Evolutionary conservation across 176 grass and related monocot species (phyloP).

Genomic region (Oryza glaberrima): DNA sequence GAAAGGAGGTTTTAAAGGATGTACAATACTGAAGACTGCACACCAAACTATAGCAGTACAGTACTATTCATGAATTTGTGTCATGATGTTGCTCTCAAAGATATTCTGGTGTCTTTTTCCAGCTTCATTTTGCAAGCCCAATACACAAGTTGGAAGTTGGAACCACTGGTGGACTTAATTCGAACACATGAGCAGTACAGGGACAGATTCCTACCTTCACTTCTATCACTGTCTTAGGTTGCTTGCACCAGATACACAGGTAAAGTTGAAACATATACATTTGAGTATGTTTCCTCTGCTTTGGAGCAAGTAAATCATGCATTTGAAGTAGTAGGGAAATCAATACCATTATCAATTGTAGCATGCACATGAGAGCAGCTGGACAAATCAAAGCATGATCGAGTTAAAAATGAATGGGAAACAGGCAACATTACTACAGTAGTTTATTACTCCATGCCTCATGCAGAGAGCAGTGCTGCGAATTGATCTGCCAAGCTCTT

Average conservation of each 20-base stretch:
- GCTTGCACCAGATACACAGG: not conserved
- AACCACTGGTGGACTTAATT: slow-evolving; percentile 7
- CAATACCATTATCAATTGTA: not conserved
- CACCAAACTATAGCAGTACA: not conserved
- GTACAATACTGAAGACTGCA: not conserved
- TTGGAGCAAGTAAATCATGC: not conserved
- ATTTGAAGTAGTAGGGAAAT: not conserved
- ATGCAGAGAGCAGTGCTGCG: slow-evolving; percentile 46
- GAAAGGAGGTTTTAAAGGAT: not conserved
- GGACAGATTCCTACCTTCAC: slow-evolving; percentile 5
- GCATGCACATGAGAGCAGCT: not conserved
- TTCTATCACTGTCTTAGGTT: not conserved
- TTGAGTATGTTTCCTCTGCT: not conserved
- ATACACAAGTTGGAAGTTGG: not conserved
- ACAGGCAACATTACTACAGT: not conserved
- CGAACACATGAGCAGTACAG: not conserved
- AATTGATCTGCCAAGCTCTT: slow-evolving; percentile 55
- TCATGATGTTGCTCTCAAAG: not conserved
- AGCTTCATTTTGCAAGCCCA: slow-evolving; percentile 2
- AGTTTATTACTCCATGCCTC: slow-evolving; percentile 13
- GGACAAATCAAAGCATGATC: not conserved
- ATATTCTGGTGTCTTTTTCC: slow-evolving; percentile 10
- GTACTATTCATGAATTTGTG: not conserved
- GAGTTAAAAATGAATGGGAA: not conserved
- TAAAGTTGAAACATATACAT: not conserved